Base-by-base conservation (phyloP, 2,329 filamentous ascomycete species). In the Calycina herbarum region DNA sequence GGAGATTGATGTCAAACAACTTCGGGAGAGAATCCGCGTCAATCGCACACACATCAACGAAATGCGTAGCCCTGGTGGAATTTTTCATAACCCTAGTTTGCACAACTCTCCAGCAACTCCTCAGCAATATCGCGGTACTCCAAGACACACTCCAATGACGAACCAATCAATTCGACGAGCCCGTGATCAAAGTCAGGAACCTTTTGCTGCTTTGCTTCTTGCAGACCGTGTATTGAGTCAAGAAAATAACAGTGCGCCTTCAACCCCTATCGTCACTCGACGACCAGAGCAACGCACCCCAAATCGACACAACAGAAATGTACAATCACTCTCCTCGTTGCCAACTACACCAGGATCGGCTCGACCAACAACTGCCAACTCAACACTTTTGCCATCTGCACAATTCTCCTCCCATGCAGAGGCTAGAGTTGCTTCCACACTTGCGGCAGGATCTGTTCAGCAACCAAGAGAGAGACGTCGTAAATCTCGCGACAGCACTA, bases 1-100 rank as follows among this genome's bases (percentile, higher is more conserved):
- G n/a, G 77, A 82, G 1, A 92, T 96, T 73, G 90, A 95, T 74
- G 91, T 93, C 64, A 83, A 88, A 48, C 85, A 92, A 76, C 82
- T 97, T 61, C 86, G 94, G 66, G 91, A 89, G 68, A 89, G 94
- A 24, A 96, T 98, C 69, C 87, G 91, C 54, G 92, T 96, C 76
- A 97, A 97, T 75, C 84, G 94, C 68, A 91, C 96, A 75, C 93
- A 96, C 74, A 88, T 96, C 72, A 91, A 92, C 66, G 85, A 85
- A 74, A 85, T 96, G 59, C 89, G 91, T 73, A 90, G 91, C 72
- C 91, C 92, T 1, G 89, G 90, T 15, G 88, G 86, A 61, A 85
- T 86, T 40, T 88, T 88, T 64, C 85, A 90, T 67, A 82, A 87
- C 65, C 79, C 89, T 66, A 88, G 86, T 1, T 87, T 89, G 57